Percentiles rank a stretch among this genome's conserved stretches.
These are phyloP conservation scores for Aspergillus hortae DNA, from an alignment of 2,329 filamentous ascomycete genomes.

Conservation along the genomic window DNA sequence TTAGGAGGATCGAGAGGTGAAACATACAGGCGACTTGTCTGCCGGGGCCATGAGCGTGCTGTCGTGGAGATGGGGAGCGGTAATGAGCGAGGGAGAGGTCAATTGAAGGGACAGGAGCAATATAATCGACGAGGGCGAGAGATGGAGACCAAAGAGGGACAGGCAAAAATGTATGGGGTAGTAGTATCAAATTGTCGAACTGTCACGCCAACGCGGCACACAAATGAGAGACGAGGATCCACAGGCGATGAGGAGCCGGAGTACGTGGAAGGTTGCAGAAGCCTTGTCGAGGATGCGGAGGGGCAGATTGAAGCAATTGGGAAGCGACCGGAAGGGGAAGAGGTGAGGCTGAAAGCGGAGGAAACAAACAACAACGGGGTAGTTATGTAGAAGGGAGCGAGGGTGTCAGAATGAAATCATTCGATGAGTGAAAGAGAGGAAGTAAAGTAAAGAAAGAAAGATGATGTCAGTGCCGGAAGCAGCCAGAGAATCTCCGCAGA, in stretches of 20 bases:
- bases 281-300: background rate
- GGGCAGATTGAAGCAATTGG: background rate
- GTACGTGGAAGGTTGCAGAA: slow-evolving; percentile 4
- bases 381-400: background rate
- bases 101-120: background rate
- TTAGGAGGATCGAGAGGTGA: slow-evolving; percentile 15
- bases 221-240: too few species aligned
- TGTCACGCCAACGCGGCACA: background rate
- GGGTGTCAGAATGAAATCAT: background rate
- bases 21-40: slow-evolving; percentile 25
- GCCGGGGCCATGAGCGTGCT: slow-evolving; percentile 31
- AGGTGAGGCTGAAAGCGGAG: slow-evolving; percentile 2
- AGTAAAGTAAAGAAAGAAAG: background rate
- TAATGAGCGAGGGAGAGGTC: background rate
- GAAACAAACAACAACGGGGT: background rate
- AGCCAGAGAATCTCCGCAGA: background rate
- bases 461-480: background rate
- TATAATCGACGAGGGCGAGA: slow-evolving; percentile 1
- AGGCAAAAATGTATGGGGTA: background rate
- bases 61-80: slow-evolving; percentile 1
- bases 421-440: background rate
- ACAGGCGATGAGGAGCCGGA: background rate
- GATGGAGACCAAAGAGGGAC: background rate
- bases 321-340: slow-evolving; percentile 2
- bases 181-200: background rate